Percentiles rank a stretch among this genome's conserved stretches.
Conservation (phyloP, 805 yeast genomes). For the Alloascoidea hylecoeti region DNA sequence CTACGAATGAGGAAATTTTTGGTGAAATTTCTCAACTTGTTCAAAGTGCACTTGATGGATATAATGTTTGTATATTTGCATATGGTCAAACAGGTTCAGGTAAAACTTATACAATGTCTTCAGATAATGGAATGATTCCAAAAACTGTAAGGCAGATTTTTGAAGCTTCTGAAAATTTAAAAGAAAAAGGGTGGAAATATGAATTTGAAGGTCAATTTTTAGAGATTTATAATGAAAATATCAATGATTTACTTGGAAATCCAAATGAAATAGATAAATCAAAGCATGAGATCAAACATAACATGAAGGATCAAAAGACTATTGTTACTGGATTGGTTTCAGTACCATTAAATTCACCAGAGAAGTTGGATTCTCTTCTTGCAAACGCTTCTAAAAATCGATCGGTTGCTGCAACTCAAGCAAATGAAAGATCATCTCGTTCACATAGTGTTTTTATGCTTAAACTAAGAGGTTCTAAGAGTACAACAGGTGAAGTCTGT, state of each 20-base stretch:
- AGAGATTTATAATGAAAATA: conserved; percentile 79
- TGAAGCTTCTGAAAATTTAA: conserved; percentile 30
- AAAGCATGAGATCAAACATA: conserved; percentile 64
- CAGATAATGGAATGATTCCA: conserved; percentile 69
- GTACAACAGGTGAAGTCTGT: conserved; percentile 28
- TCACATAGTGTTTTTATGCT: conserved; percentile 79
- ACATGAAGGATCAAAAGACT: conserved; percentile 36
- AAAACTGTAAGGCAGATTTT: conserved; percentile 62
- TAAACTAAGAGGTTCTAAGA: conserved; percentile 38
- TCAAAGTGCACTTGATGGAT: conserved; percentile 80
- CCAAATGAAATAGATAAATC: conserved; percentile 11
- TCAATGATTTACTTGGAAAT: conserved; percentile 47
- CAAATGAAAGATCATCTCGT: conserved; percentile 78
- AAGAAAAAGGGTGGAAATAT: conserved; percentile 49
- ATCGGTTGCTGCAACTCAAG: conserved; percentile 67
- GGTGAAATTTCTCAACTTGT: conserved; percentile 77
- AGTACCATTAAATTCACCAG: conserved; percentile 27
- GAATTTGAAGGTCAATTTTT: conserved; percentile 58
- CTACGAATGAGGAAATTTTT: conserved; percentile 52
- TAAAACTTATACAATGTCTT: conserved; percentile 78
- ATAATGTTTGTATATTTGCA: conserved; percentile 86
- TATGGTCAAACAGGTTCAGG: conserved; percentile 98
- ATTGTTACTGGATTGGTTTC: conserved; percentile 44
- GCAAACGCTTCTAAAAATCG: conserved; percentile 44
- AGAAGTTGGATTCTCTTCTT: conserved; percentile 36